Percentiles rank a stretch among this genome's conserved stretches.
These are phyloP conservation scores for Lichtheimia hyalospora DNA, from an alignment of 371 early-diverging fungal species.

Conservation along the genomic window DNA sequence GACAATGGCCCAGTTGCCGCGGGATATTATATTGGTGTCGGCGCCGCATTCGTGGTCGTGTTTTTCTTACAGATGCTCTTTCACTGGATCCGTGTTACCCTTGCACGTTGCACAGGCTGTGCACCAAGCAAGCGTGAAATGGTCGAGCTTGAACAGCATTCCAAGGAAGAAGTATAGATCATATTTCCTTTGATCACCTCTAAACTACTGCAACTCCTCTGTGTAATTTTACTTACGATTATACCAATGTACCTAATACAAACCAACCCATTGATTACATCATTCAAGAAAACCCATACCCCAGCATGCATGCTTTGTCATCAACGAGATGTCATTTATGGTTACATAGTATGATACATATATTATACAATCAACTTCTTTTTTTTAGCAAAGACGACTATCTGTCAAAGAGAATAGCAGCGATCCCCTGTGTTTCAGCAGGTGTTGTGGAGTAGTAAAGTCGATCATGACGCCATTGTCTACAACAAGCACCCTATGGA, in stretches of 20 bases:
- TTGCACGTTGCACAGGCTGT: conserved; percentile 22
- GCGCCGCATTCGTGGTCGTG: conserved; percentile 29
- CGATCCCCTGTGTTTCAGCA: conserved; percentile 62
- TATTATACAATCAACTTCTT: not conserved
- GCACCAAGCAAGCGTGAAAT: not conserved
- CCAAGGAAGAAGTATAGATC: no score
- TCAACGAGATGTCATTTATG: not conserved
- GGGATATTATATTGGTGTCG: conserved; percentile 45
- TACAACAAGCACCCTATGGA: conserved; percentile 71
- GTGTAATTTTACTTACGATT: no score
- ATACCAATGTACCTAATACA: no score
- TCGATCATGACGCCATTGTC: conserved; percentile 80
- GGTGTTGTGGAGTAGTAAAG: conserved; percentile 68
- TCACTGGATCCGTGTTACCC: conserved; percentile 38
- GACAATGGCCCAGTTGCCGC: conserved; percentile 41
- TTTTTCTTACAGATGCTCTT: conserved; percentile 44
- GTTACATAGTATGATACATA: not conserved
- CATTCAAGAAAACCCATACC: no score
- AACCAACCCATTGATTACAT: no score
- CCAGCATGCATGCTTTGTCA: not conserved
- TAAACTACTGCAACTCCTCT: no score
- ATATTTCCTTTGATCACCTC: no score
- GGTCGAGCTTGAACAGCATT: no score
- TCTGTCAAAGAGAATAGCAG: conserved; percentile 72
- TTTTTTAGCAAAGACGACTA: not conserved